These are phyloP conservation scores for Fusarium graminum DNA, from an alignment of 2,329 filamentous ascomycete species.

Conservation along the genomic window DNA sequence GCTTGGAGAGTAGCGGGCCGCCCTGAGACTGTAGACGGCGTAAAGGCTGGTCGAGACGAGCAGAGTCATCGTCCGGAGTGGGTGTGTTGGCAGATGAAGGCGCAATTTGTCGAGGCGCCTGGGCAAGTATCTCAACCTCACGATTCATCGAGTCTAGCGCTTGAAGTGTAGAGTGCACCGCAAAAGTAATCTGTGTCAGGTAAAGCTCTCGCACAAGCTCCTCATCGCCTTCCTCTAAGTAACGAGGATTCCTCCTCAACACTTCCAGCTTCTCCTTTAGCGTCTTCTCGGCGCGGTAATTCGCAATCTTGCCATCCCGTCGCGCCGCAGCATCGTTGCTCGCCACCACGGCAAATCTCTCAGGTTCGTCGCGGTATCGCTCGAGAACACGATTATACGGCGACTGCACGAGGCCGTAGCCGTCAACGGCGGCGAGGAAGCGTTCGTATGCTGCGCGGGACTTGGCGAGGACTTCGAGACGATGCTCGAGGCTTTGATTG, in stretches of 20 bases:
- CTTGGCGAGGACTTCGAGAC: conserved; percentile 71
- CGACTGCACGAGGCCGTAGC: conserved; percentile 78
- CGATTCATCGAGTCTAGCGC: conserved; percentile 87
- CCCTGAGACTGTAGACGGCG: conserved; percentile 64
- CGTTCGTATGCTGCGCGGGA: conserved; percentile 80
- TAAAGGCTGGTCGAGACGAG: conserved; percentile 78
- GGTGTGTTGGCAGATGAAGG: conserved; percentile 61
- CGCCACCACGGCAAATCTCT: conserved; percentile 78
- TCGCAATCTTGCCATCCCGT: conserved; percentile 85
- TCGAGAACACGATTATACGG: conserved; percentile 78
- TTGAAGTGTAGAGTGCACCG: conserved; percentile 84
- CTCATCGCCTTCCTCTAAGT: conserved; percentile 80
- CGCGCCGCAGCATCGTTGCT: conserved; percentile 72
- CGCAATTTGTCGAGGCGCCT: conserved; percentile 72
- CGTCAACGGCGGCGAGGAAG: conserved; percentile 82
- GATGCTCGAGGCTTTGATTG: conserved; percentile 64
- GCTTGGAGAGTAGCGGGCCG: conserved; percentile 81
- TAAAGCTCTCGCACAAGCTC: conserved; percentile 84
- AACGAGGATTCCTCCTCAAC: conserved; percentile 59
- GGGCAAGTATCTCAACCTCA: conserved; percentile 84
- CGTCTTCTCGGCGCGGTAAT: conserved; percentile 87
- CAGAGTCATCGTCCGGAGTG: conserved; percentile 65
- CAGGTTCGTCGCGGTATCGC: conserved; percentile 77
- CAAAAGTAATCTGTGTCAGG: conserved; percentile 79
- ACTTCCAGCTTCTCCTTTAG: conserved; percentile 83